Base-by-base conservation (phyloP, 208 protist species). In the Leishmania mexicana region DNA sequence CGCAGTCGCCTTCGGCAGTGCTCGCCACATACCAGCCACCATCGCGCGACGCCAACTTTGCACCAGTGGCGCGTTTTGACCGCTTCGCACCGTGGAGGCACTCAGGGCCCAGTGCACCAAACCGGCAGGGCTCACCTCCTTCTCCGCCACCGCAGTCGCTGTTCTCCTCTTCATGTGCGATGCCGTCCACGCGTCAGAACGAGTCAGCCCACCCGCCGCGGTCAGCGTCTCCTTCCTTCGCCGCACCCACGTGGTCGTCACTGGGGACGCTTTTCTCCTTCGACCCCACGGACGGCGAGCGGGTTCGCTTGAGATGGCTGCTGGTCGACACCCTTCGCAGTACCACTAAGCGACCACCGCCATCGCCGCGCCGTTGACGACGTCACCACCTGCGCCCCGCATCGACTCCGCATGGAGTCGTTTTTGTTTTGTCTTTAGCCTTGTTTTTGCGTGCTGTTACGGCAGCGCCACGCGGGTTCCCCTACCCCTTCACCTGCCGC, bases 321-420 rank as follows among this genome's bases (percentile, higher is more conserved):
- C 35, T 81, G 47, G 51, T 81, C 21, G 82, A 81, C 73, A 75
- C 81, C 17, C 75, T 85, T n/a, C 60, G 47, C 19, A 19, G 72
- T 49, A 72, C 49, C 60, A 42, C 72, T 71, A 71, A 38, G 10
- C 15, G 19, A 1, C 45, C 38, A 38, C 67, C n/a, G 5, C 58
- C 57, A 21, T n/a, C 47, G 35, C 40, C 64, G 3, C 75, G 53
- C 38, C 62, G 31, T 40, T 54, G 35, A 60, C 38, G 13, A 28
- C 10, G 38, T 51, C 2, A 71, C 28, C 38, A 71, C 17, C 38
- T 24, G 31, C 40, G 28, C 40, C 40, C 38, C 21, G 21, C 35
- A 7, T 28, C 5, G 17, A 40, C 38, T 47, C 6, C 15, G 3
- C 40, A 31, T 28, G 19, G 38, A 57, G 70, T 17, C 49, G 2